phyloP scores from a whole-genome alignment of 345 rosid species.

The Litchi chinensis region DNA sequence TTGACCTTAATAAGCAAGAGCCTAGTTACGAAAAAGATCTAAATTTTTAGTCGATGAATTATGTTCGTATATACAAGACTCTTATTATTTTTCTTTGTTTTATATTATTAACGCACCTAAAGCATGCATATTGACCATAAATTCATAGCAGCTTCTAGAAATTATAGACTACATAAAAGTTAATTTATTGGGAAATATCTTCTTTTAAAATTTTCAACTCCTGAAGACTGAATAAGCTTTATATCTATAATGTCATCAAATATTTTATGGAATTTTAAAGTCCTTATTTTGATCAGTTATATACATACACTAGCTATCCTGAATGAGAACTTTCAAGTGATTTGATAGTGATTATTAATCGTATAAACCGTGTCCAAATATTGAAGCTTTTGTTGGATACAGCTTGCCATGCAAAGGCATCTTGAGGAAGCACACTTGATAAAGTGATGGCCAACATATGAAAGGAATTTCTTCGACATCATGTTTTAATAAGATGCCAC shows the following conservation, averaged over 20 bases:
- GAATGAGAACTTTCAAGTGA: background rate
- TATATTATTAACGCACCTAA: background rate
- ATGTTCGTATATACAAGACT: background rate
- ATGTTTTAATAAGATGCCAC: background rate
- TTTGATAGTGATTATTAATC: too few species aligned
- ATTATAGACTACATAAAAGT: background rate
- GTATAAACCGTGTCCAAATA: too few species aligned
- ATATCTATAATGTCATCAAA: too few species aligned
- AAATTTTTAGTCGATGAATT: background rate
- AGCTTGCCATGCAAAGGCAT: background rate
- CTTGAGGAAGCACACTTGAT: background rate
- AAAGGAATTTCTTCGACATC: slow-evolving; percentile 10
- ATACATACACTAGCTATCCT: background rate
- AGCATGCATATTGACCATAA: background rate
- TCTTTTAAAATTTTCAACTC: too few species aligned
- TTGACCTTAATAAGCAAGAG: background rate
- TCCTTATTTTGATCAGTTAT: too few species aligned
- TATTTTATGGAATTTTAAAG: too few species aligned
- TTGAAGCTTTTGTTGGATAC: background rate
- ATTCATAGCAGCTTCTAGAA: too few species aligned
- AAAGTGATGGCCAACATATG: background rate
- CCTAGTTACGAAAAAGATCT: background rate
- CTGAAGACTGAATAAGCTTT: too few species aligned
- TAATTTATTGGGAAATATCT: background rate
- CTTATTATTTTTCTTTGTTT: background rate